Evolutionary conservation across 1,139 yeast genomes (phyloP).

Genomic region (Debaryomyces psychrophilus): DNA sequence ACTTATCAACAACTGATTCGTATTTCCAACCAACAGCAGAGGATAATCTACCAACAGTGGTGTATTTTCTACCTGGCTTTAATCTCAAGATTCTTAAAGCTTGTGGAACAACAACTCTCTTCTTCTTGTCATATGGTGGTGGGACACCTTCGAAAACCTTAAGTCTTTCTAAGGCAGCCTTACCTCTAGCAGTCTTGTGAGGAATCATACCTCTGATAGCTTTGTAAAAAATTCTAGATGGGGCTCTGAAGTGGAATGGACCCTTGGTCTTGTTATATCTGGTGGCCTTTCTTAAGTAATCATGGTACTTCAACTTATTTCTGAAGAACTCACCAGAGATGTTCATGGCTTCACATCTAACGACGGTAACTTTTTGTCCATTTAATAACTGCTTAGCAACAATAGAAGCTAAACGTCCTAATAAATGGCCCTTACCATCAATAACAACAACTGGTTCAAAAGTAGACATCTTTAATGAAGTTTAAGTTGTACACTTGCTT

Average conservation of each 20-base stretch:
- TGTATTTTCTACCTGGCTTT: slow-evolving; percentile 99
- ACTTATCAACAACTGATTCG: slow-evolving; percentile 96
- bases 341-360: slow-evolving; percentile 97
- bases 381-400: slow-evolving; percentile 97
- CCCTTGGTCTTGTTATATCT: slow-evolving; percentile 98
- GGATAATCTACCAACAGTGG: slow-evolving; percentile 96
- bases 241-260: slow-evolving; percentile 99
- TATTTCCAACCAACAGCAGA: slow-evolving; percentile 99
- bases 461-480: slow-evolving; percentile 63
- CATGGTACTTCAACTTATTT: slow-evolving; percentile 99
- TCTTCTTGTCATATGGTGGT: slow-evolving; percentile 99
- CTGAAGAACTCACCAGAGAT: slow-evolving; percentile 99
- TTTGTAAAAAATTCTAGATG: slow-evolving; percentile 99
- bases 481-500: slow-evolving; percentile 11
- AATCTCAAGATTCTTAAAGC: slow-evolving; percentile 99
- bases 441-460: slow-evolving; percentile 96
- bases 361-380: slow-evolving; percentile 98
- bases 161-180: slow-evolving; percentile 99
- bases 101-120: slow-evolving; percentile 99
- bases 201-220: slow-evolving; percentile 99
- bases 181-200: slow-evolving; percentile 99
- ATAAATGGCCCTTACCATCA: slow-evolving; percentile 99
- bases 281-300: slow-evolving; percentile 99
- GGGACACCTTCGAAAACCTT: slow-evolving; percentile 99
- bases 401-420: slow-evolving; percentile 99